These are phyloP conservation scores for Corchorus olitorius DNA, from an alignment of 345 rosid species.

Conservation along the genomic window DNA sequence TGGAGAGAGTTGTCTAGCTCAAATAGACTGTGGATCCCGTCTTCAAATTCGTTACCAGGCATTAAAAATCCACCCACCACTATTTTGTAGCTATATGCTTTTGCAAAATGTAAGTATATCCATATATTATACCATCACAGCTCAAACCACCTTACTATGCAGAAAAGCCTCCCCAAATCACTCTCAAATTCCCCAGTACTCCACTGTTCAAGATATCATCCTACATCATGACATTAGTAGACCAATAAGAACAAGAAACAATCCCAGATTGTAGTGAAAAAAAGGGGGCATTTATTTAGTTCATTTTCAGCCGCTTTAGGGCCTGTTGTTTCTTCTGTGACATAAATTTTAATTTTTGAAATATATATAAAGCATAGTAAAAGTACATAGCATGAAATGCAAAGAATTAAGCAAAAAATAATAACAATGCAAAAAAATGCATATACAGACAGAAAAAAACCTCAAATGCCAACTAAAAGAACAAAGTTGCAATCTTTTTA, in stretches of 20 bases:
- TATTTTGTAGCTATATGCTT: constrained; percentile 33
- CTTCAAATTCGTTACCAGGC: constrained; percentile 51
- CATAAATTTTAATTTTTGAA: background rate
- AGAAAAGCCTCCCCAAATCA: background rate
- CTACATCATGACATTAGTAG: constrained; percentile 21
- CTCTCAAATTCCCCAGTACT: background rate
- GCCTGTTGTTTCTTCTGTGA: background rate
- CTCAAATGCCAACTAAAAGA: background rate
- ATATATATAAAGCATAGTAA: background rate
- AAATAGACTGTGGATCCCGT: constrained; percentile 40
- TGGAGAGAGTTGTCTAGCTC: constrained; percentile 40
- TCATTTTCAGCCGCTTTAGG: background rate
- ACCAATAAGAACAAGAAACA: background rate
- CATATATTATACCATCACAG: constrained; percentile 28
- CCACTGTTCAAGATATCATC: constrained; percentile 16
- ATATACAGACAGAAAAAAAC: background rate
- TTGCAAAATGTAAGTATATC: constrained; percentile 25
- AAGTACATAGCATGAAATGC: background rate
- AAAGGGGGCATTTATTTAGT: background rate
- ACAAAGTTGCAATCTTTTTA: background rate
- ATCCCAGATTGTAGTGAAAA: background rate
- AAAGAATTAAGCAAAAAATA: background rate
- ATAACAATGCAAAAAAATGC: background rate
- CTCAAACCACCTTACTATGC: constrained; percentile 20
- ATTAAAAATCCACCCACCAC: constrained; percentile 39